Conservation (phyloP, 1,284 basidiomycete species). For the Agroathelia rolfsii region DNA sequence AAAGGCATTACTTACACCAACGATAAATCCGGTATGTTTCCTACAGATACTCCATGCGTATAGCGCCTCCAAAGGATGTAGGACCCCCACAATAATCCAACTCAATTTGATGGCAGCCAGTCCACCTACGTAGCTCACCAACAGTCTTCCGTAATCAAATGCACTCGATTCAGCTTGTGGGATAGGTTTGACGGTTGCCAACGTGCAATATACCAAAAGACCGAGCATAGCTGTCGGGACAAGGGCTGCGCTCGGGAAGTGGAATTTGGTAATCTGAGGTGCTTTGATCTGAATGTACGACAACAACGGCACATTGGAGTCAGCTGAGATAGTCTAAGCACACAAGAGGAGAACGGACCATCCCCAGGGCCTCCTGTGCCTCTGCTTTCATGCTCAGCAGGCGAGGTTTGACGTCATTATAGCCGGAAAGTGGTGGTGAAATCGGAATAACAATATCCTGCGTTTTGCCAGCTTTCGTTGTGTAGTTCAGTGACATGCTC, state of each 20-base stretch:
- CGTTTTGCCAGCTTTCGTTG: slow-evolving; percentile 19
- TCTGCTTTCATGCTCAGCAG: slow-evolving; percentile 37
- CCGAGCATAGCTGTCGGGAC: too few species aligned
- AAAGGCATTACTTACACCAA: slow-evolving; percentile 37
- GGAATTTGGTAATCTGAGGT: slow-evolving; percentile 30
- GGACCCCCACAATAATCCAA: slow-evolving; percentile 21
- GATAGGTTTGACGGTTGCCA: slow-evolving; percentile 15
- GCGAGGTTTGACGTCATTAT: slow-evolving; percentile 40
- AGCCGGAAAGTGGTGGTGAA: slow-evolving; percentile 34
- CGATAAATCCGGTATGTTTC: slow-evolving; percentile 42
- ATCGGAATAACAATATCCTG: slow-evolving; percentile 27
- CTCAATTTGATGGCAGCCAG: slow-evolving; percentile 9
- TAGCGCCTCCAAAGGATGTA: slow-evolving; percentile 41
- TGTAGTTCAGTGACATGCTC: slow-evolving; percentile 36
- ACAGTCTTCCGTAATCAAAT: slow-evolving; percentile 7
- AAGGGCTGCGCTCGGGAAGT: too few species aligned
- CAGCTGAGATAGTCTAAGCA: background rate
- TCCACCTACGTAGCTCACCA: slow-evolving; percentile 13
- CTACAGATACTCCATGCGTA: slow-evolving; percentile 46
- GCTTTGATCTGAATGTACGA: slow-evolving; percentile 22
- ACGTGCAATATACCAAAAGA: slow-evolving; percentile 23
- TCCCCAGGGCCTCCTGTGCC: slow-evolving; percentile 36
- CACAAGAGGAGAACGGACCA: slow-evolving; percentile 26
- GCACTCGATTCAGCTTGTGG: too few species aligned
- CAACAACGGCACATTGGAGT: background rate